Evolutionary conservation across 345 rosid genomes (phyloP).

Genomic region (Punica granatum): DNA sequence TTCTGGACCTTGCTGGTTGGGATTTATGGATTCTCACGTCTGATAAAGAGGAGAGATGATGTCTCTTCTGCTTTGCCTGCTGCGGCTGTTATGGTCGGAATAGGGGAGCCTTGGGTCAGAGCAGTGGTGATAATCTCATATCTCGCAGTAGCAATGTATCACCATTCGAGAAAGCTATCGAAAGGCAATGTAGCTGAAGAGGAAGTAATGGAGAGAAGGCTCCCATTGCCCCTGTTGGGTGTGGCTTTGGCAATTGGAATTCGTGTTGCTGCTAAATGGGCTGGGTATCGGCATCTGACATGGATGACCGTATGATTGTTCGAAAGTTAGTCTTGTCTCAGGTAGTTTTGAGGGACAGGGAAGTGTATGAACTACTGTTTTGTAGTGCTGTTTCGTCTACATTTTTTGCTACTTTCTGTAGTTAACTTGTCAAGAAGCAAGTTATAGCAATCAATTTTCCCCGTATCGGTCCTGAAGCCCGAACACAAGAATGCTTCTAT

Average conservation of each 20-base stretch:
- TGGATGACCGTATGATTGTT: conserved; percentile 65
- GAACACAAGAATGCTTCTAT: no score
- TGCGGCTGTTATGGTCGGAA: conserved; percentile 73
- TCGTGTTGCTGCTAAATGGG: conserved; percentile 81
- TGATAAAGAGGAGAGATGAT: conserved; percentile 63
- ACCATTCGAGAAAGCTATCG: conserved; percentile 39
- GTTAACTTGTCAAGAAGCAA: not conserved
- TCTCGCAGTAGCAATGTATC: conserved; percentile 55
- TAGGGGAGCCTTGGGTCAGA: conserved; percentile 91
- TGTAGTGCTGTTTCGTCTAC: not conserved
- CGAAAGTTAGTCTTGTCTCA: not conserved
- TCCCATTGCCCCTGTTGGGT: conserved; percentile 56
- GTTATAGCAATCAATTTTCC: no score
- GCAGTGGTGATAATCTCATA: conserved; percentile 42
- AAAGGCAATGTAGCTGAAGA: conserved; percentile 35
- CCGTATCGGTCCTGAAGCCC: no score
- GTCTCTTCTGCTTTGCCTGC: conserved; percentile 73
- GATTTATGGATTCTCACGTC: conserved; percentile 48
- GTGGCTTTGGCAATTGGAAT: conserved; percentile 81
- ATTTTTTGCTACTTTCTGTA: not conserved
- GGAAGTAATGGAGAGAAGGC: conserved; percentile 18
- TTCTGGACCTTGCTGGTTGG: conserved; percentile 74
- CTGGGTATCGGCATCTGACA: conserved; percentile 80
- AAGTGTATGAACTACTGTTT: not conserved
- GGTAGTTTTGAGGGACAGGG: not conserved